Evolutionary conservation across 2,329 filamentous ascomycete species (phyloP).

Genomic region (Colletotrichum sp.): DNA sequence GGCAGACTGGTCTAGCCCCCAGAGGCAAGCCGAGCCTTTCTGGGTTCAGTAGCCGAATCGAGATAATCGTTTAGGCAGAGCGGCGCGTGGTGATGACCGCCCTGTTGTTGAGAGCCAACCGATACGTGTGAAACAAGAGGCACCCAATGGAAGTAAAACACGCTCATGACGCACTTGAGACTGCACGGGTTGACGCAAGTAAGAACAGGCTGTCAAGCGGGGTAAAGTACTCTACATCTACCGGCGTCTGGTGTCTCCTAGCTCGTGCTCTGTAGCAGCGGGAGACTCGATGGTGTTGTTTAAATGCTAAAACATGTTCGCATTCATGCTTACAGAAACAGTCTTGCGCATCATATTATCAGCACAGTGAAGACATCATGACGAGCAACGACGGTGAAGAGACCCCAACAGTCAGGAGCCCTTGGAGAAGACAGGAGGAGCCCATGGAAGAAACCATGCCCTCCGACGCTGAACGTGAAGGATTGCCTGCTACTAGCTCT

Average conservation of each 20-base stretch:
- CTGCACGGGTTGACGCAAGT: not conserved
- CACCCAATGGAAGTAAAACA: not conserved
- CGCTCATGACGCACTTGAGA: not conserved
- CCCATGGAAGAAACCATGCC: not conserved
- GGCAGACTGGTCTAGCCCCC: not conserved
- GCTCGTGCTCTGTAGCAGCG: not conserved
- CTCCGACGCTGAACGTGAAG: not conserved
- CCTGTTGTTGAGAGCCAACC: not conserved
- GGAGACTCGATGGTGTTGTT: not conserved
- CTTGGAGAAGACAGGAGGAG: not conserved
- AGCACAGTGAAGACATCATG: not conserved
- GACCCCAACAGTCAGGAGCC: not conserved
- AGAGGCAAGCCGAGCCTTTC: not conserved
- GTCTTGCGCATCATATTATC: not conserved
- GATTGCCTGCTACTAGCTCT: rapidly evolving
- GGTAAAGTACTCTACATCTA: not conserved
- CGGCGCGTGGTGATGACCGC: not conserved
- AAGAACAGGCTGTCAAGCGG: not conserved
- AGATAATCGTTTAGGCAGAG: not conserved
- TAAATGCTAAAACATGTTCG: not conserved
- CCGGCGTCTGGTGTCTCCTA: not conserved
- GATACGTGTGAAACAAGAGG: not conserved
- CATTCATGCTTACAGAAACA: not conserved
- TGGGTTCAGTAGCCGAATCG: not conserved
- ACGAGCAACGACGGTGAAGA: not conserved